A percentile compares a stretch with the other conserved stretches of the same genome.
These are phyloP conservation scores for Fremontodendron californicum DNA, from an alignment of 345 rosid genomes.

Conservation along the genomic window DNA sequence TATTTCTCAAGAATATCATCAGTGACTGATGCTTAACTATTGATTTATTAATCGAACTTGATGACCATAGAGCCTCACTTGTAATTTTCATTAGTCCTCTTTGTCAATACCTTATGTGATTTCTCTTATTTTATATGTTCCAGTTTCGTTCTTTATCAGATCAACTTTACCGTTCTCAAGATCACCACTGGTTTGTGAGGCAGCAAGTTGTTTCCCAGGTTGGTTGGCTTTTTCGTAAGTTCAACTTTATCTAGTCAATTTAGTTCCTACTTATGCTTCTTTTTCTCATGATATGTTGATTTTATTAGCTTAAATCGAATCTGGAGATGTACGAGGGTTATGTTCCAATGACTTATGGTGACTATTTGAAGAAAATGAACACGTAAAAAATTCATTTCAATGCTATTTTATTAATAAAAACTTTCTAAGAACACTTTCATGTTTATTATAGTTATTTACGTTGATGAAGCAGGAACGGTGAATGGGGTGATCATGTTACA, in stretches of 20 bases:
- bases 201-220: constrained; percentile 71
- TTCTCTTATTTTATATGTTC: not conserved
- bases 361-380: constrained; percentile 61
- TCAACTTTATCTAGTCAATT: not conserved
- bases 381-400: constrained; percentile 21
- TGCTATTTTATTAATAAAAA: not conserved
- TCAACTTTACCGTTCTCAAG: constrained; percentile 76
- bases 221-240: not conserved
- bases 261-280: not conserved
- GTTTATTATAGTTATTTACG: not conserved
- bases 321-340: constrained; percentile 46
- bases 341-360: constrained; percentile 53
- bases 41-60: not conserved
- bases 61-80: not conserved
- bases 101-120: not conserved
- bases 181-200: constrained; percentile 68
- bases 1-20: not conserved
- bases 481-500: constrained; percentile 76
- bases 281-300: not conserved
- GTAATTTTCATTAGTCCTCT: not conserved
- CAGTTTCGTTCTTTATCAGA: constrained; percentile 87
- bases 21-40: not conserved
- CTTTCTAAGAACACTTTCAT: not conserved
- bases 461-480: constrained; percentile 41
- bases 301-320: constrained; percentile 37